These are phyloP conservation scores for Colletotrichum tropicale DNA, from an alignment of 2,329 filamentous ascomycete species.

Conservation along the genomic window DNA sequence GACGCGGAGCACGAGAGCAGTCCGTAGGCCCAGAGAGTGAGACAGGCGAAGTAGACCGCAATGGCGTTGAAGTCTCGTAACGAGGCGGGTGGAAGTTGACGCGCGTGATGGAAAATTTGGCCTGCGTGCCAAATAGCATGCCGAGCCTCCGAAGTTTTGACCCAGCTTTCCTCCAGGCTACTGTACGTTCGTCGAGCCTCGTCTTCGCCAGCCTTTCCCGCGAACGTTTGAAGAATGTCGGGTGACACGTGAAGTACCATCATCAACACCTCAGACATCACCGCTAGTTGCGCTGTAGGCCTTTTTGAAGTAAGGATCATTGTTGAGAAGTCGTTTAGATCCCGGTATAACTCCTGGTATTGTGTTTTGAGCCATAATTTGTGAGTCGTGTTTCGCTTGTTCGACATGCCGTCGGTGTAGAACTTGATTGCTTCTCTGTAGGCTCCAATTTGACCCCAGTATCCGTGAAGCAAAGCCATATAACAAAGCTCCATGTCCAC, in stretches of 20 bases:
- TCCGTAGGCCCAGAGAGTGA: constrained; percentile 30
- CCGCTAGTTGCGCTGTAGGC: constrained; percentile 12
- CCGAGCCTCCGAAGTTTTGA: constrained; percentile 35
- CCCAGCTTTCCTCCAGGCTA: constrained; percentile 37
- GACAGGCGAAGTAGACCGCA: constrained; percentile 30
- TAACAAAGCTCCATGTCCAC: constrained; percentile 35
- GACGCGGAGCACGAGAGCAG: constrained; percentile 4
- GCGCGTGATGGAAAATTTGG: constrained; percentile 28
- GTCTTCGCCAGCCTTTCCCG: constrained; percentile 44
- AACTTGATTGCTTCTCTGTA: constrained; percentile 34
- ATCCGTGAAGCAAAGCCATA: constrained; percentile 30
- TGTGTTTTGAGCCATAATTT: constrained; percentile 32
- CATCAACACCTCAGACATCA: constrained; percentile 18
- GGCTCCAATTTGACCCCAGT: constrained; percentile 33
- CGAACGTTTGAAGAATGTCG: constrained; percentile 45
- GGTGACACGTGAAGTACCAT: constrained; percentile 42
- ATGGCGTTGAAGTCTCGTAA: constrained; percentile 28
- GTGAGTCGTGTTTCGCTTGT: constrained; percentile 19
- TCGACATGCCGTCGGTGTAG: constrained; percentile 21
- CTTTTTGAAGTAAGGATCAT: constrained; percentile 19
- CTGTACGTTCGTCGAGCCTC: constrained; percentile 38
- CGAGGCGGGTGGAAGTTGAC: constrained; percentile 13
- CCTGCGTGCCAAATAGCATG: constrained; percentile 31
- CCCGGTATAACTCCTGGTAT: constrained; percentile 33
- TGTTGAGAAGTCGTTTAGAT: constrained; percentile 29